These are phyloP conservation scores for Acorus calamus DNA, from an alignment of 106 monocot species.

Conservation along the genomic window DNA sequence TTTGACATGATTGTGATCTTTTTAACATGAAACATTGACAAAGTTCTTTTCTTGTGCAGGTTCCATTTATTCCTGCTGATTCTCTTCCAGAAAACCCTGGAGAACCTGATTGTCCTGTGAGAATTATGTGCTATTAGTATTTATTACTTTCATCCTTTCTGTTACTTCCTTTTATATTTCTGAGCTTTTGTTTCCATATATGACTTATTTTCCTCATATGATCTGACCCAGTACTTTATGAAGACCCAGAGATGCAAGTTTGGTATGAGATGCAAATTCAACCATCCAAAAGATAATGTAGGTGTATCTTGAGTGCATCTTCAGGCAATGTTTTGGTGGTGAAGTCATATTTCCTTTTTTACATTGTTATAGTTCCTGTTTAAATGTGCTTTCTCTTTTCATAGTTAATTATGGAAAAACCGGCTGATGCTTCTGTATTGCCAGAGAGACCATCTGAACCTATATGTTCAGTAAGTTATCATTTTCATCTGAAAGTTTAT, in stretches of 20 bases:
- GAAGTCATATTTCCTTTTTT: not conserved
- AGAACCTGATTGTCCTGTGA: conserved; percentile 92
- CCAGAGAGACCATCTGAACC: conserved; percentile 85
- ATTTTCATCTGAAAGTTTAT: not conserved
- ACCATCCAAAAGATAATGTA: conserved; percentile 56
- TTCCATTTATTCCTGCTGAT: conserved; percentile 41
- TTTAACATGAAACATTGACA: not conserved
- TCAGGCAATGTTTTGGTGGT: not conserved
- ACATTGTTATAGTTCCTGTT: too few species aligned
- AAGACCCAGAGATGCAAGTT: conserved; percentile 78
- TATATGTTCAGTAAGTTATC: conserved; percentile 43
- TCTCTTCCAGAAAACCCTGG: conserved; percentile 84
- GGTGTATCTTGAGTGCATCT: not conserved
- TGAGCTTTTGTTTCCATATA: not conserved
- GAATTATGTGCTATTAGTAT: not conserved
- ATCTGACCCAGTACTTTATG: conserved; percentile 46
- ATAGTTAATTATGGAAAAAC: conserved; percentile 1
- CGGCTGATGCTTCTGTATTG: conserved; percentile 21
- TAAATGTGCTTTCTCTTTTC: not conserved
- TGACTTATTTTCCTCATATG: not conserved
- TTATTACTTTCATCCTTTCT: not conserved
- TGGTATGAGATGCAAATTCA: conserved; percentile 70
- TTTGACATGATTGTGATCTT: not conserved
- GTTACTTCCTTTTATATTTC: not conserved
- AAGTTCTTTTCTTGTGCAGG: conserved; percentile 30